A percentile compares a stretch with the other conserved stretches of the same genome.
phyloP scores from a whole-genome alignment of 768 basidiomycete genomes.

The Lepiota venenata region DNA sequence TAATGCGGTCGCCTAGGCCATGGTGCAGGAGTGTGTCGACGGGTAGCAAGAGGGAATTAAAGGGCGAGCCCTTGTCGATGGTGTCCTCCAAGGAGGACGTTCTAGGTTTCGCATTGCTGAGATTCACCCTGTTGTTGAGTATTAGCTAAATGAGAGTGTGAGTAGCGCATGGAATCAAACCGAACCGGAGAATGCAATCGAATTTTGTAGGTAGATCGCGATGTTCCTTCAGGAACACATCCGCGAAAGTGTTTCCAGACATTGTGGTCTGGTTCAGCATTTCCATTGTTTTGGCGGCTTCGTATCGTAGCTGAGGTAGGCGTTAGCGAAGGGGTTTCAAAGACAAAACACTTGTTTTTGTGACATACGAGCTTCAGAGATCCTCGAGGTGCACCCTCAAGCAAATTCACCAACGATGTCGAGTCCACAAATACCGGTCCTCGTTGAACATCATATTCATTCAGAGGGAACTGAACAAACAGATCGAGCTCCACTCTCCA shows the following conservation, averaged over 20 bases:
- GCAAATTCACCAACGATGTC: slow-evolving; percentile 70
- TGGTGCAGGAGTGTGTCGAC: slow-evolving; percentile 48
- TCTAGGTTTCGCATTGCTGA: slow-evolving; percentile 44
- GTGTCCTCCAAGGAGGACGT: slow-evolving; percentile 40
- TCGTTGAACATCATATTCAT: slow-evolving; percentile 50
- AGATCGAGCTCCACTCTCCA: not conserved
- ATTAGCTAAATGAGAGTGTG: not conserved
- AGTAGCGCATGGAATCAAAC: slow-evolving; percentile 9
- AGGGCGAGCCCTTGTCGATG: slow-evolving; percentile 59
- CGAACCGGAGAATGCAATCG: slow-evolving; percentile 68
- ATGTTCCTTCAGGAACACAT: slow-evolving; percentile 71
- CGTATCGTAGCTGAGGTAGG: slow-evolving; percentile 61
- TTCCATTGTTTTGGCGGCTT: slow-evolving; percentile 73
- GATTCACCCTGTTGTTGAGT: slow-evolving; percentile 43
- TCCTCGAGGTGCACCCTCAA: slow-evolving; percentile 70
- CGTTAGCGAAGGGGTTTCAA: not conserved
- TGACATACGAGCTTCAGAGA: slow-evolving; percentile 72
- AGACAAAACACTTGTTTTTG: not conserved
- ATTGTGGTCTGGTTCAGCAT: slow-evolving; percentile 45
- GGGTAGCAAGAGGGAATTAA: slow-evolving; percentile 51
- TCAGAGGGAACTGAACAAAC: slow-evolving; percentile 46
- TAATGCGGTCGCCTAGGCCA: slow-evolving; percentile 73
- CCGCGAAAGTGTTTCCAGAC: slow-evolving; percentile 60
- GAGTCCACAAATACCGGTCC: slow-evolving; percentile 75
- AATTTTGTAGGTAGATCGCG: slow-evolving; percentile 64